Evolutionary conservation across 495 filamentous ascomycete species (phyloP).

Genomic region (Podospora pseudocomata): DNA sequence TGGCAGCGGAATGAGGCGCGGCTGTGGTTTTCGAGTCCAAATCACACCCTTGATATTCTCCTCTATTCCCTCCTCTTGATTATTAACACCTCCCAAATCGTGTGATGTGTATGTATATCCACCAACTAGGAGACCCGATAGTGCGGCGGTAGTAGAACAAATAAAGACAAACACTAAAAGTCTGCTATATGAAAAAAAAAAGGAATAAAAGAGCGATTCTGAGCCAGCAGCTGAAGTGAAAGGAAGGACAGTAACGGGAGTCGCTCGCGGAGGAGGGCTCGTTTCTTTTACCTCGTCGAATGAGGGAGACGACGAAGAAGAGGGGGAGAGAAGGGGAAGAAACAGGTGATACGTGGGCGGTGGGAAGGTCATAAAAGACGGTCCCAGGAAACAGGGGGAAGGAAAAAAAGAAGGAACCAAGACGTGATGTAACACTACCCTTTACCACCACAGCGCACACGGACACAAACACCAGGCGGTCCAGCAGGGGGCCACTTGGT

Average conservation of each 20-base stretch:
- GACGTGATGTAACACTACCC: constrained; percentile 18
- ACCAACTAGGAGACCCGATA: not conserved
- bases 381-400: constrained; percentile 11
- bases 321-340: constrained; percentile 19
- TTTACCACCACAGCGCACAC: constrained; percentile 7
- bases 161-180: constrained; percentile 13
- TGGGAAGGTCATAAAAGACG: constrained; percentile 47
- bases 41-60: not conserved
- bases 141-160: constrained; percentile 7
- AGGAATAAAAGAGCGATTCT: constrained; percentile 52
- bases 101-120: not conserved
- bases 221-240: constrained; percentile 54
- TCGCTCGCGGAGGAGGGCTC: constrained; percentile 33
- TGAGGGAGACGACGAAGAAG: constrained; percentile 22
- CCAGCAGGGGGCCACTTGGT: constrained; percentile 6
- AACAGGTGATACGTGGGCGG: constrained; percentile 35
- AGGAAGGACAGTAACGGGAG: constrained; percentile 43
- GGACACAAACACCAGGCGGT: constrained; percentile 9
- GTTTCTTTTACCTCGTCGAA: constrained; percentile 32
- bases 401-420: constrained; percentile 20
- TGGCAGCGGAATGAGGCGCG: not conserved
- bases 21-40: not conserved
- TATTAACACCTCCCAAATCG: not conserved
- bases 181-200: constrained; percentile 37
- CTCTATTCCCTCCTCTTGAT: constrained; percentile 1